Evolutionary conservation across 2,329 filamentous ascomycete genomes (phyloP).

Genomic region (Fonsecaea multimorphosa): DNA sequence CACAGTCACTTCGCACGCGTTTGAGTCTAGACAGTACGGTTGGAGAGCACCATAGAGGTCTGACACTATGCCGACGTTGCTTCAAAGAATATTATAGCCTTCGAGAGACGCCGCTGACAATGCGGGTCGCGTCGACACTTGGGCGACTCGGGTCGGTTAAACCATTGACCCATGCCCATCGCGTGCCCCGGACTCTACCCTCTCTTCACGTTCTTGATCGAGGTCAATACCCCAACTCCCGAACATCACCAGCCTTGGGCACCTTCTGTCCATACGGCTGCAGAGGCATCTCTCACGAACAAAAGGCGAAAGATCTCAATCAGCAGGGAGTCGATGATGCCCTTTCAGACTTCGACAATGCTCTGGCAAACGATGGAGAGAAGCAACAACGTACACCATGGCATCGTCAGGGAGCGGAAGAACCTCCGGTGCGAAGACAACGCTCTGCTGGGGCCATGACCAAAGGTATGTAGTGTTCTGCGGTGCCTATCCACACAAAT

Average conservation of each 20-base stretch:
- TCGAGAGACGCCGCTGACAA: neutral
- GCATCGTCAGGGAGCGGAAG: conserved; percentile 67
- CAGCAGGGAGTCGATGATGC: conserved; percentile 39
- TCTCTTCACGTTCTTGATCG: neutral
- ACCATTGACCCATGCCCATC: conserved; percentile 6
- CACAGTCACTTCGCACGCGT: neutral
- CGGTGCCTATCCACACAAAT: neutral
- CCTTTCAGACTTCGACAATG: conserved; percentile 36
- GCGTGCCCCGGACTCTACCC: neutral
- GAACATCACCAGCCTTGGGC: neutral
- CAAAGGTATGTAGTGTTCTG: conserved; percentile 58
- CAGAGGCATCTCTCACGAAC: conserved; percentile 27
- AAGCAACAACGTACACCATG: conserved; percentile 67
- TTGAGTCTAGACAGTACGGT: neutral
- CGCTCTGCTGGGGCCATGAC: conserved; percentile 65
- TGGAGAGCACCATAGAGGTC: neutral
- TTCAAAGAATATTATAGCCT: neutral
- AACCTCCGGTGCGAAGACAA: conserved; percentile 61
- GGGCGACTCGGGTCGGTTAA: conserved; percentile 11
- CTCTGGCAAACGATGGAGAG: conserved; percentile 49
- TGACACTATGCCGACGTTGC: neutral
- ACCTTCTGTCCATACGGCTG: neutral
- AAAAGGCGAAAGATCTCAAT: conserved; percentile 38
- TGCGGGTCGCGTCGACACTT: conserved; percentile 3
- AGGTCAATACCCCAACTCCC: neutral